phyloP scores from a whole-genome alignment of 2,329 filamentous ascomycete genomes.

The Diatrype stigma region DNA sequence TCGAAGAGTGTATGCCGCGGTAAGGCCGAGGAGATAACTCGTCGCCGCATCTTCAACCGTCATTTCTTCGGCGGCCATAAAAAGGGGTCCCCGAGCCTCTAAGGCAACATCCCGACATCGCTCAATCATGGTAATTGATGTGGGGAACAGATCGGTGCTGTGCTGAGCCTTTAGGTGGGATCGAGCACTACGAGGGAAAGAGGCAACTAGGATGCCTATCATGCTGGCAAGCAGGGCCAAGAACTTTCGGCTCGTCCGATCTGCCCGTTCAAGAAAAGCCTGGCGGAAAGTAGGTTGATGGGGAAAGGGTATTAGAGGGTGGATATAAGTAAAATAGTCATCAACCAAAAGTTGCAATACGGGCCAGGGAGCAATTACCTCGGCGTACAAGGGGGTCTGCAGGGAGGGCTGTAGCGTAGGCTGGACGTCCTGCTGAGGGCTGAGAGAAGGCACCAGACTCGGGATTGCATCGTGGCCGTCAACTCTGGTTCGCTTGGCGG shows the following conservation, averaged over 20 bases:
- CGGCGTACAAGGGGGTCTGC: slow-evolving; percentile 48
- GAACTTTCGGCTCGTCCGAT: slow-evolving; percentile 62
- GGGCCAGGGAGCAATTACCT: slow-evolving; percentile 66
- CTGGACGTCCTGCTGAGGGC: slow-evolving; percentile 18
- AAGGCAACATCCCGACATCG: slow-evolving; percentile 67
- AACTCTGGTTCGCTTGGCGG: slow-evolving; percentile 45
- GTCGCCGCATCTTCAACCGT: slow-evolving; percentile 63
- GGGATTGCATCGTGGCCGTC: slow-evolving; percentile 44
- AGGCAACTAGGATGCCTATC: slow-evolving; percentile 69
- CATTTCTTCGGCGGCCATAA: slow-evolving; percentile 42
- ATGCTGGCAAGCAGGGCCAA: slow-evolving; percentile 69
- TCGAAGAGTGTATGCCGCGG: slow-evolving; percentile 64
- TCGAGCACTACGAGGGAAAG: slow-evolving; percentile 68
- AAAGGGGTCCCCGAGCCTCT: slow-evolving; percentile 56
- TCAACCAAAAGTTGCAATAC: slow-evolving; percentile 68
- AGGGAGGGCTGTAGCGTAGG: too few relatives aligned
- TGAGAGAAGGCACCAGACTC: slow-evolving; percentile 44
- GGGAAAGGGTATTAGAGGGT: slow-evolving; percentile 72
- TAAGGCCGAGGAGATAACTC: slow-evolving; percentile 70
- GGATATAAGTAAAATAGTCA: slow-evolving; percentile 80
- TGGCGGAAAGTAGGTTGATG: slow-evolving; percentile 74
- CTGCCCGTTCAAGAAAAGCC: slow-evolving; percentile 62
- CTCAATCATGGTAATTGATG: slow-evolving; percentile 65
- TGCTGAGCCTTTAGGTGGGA: slow-evolving; percentile 65
- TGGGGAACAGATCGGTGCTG: slow-evolving; percentile 61